Conservation (phyloP, 2,329 filamentous ascomycete genomes). For the Aspergillus fumigatus region DNA sequence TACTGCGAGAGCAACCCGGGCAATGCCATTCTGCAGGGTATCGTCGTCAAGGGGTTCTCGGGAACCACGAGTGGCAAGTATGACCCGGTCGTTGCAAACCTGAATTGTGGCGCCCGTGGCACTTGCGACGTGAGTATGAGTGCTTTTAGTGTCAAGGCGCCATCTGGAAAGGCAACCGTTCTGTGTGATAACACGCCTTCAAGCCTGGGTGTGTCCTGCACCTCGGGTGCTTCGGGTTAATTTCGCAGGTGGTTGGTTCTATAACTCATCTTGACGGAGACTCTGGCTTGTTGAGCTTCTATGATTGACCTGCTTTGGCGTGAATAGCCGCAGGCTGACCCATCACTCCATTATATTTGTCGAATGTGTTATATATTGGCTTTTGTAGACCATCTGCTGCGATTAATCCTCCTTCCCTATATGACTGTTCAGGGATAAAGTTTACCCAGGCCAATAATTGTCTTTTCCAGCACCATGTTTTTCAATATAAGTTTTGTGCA, state of each 20-base stretch:
- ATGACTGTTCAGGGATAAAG: no score
- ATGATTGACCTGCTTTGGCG: no score
- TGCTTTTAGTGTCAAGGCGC: conserved; percentile 31
- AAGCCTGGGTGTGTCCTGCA: conserved; percentile 29
- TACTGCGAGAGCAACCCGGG: conserved; percentile 37
- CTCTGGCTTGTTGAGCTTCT: no score
- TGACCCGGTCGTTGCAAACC: conserved; percentile 30
- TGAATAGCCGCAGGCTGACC: no score
- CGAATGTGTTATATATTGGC: no score
- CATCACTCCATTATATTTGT: no score
- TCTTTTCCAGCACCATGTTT: no score
- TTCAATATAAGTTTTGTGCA: no score
- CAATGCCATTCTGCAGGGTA: conserved; percentile 29
- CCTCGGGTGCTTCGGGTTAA: conserved; percentile 32
- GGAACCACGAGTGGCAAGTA: conserved; percentile 39
- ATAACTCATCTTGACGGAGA: no score
- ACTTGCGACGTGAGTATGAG: conserved; percentile 36
- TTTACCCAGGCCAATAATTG: no score
- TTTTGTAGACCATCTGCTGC: no score
- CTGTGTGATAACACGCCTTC: conserved; percentile 33
- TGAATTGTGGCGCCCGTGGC: conserved; percentile 36
- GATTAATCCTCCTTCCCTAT: no score
- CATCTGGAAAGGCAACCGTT: conserved; percentile 29
- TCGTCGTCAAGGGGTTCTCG: conserved; percentile 36
- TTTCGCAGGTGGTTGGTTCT: neutral